These are phyloP conservation scores for Candida germanica DNA, from an alignment of 805 yeast genomes.

Conservation along the genomic window DNA sequence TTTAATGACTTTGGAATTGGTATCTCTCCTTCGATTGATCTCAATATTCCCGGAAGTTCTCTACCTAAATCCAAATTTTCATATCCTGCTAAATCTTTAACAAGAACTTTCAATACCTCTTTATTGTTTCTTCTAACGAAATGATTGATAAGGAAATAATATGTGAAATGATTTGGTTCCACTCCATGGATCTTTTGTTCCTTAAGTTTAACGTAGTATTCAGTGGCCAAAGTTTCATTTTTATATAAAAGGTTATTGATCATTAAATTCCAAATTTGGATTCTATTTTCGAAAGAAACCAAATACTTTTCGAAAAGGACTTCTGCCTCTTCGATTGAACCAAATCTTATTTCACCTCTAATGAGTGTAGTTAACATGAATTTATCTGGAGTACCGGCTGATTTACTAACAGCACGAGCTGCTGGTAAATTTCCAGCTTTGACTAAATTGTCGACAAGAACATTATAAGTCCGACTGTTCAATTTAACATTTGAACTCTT, in stretches of 20 bases:
- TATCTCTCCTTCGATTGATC: background rate
- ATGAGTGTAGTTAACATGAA: constrained; percentile 45
- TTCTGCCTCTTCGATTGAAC: constrained; percentile 31
- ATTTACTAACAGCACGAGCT: constrained; percentile 47
- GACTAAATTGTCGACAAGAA: constrained; percentile 53
- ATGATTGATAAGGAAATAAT: constrained; percentile 43
- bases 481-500: constrained; percentile 20
- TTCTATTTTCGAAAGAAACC: constrained; percentile 27
- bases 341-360: constrained; percentile 43
- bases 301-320: constrained; percentile 26
- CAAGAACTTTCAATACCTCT: constrained; percentile 29
- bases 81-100: constrained; percentile 35
- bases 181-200: constrained; percentile 16
- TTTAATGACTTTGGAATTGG: constrained; percentile 3
- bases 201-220: constrained; percentile 37
- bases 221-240: constrained; percentile 37
- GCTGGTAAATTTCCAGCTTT: constrained; percentile 47
- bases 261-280: constrained; percentile 42
- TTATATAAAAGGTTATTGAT: constrained; percentile 26
- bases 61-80: constrained; percentile 33
- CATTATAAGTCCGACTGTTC: constrained; percentile 47
- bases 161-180: constrained; percentile 51
- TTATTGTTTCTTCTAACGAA: constrained; percentile 30
- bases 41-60: constrained; percentile 36
- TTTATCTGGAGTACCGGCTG: constrained; percentile 30